Evolutionary conservation across 306 rosid genomes (phyloP).

Genomic region (Psophocarpus tetragonolobus): DNA sequence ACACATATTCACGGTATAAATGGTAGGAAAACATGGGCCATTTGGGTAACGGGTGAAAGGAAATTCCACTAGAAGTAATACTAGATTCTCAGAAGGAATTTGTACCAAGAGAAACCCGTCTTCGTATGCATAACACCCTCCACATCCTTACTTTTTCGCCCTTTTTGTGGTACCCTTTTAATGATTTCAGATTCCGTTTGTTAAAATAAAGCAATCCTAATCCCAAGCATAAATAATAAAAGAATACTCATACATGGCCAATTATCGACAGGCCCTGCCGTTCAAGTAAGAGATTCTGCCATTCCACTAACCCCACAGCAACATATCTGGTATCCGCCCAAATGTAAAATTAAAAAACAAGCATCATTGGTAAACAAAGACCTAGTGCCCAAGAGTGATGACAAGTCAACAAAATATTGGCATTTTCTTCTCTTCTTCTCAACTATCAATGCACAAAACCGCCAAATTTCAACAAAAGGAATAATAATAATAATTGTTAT

Average conservation of each 20-base stretch:
- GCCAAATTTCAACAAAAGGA: slow-evolving; percentile 34
- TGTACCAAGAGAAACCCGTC: slow-evolving; percentile 32
- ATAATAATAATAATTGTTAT: slow-evolving; percentile 24
- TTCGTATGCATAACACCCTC: slow-evolving; percentile 18
- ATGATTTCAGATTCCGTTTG: slow-evolving; percentile 37
- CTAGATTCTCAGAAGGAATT: slow-evolving; percentile 31
- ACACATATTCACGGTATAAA: slow-evolving; percentile 25
- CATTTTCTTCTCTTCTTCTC: slow-evolving; percentile 9
- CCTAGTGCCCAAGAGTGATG: background rate
- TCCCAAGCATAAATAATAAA: background rate
- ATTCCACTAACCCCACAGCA: background rate
- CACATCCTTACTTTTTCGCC: slow-evolving; percentile 8
- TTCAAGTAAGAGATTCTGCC: background rate
- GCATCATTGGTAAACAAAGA: slow-evolving; percentile 10
- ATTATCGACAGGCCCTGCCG: background rate
- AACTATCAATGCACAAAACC: slow-evolving; percentile 27
- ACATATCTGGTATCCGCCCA: slow-evolving; percentile 36
- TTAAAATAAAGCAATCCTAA: background rate
- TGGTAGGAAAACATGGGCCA: slow-evolving; percentile 24
- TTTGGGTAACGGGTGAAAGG: slow-evolving; percentile 7
- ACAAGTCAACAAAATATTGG: slow-evolving; percentile 2
- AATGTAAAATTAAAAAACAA: slow-evolving; percentile 10
- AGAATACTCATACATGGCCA: background rate
- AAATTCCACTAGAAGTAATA: slow-evolving; percentile 20
- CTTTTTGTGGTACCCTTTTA: slow-evolving; percentile 34